A percentile compares a stretch with the other conserved stretches of the same genome.
phyloP scores from a whole-genome alignment of 768 basidiomycete species.

The Cantharellus anzutake region DNA sequence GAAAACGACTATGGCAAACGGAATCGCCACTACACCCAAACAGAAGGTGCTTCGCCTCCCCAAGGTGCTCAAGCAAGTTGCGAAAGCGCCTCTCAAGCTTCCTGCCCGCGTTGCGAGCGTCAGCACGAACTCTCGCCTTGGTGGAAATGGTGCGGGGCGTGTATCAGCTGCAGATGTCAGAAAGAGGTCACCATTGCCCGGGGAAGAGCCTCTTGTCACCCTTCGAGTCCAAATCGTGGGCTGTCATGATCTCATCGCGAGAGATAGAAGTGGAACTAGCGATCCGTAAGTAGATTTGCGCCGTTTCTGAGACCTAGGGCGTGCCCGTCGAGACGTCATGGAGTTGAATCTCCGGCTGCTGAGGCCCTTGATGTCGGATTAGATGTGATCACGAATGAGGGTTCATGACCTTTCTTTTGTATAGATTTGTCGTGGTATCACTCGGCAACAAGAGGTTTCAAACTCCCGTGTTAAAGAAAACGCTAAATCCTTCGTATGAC shows the following conservation, averaged over 20 bases:
- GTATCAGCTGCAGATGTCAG: no score
- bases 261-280: slow-evolving; percentile 47
- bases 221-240: slow-evolving; percentile 50
- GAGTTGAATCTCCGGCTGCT: neutral
- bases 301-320: neutral
- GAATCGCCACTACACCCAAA: no score
- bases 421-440: slow-evolving; percentile 52
- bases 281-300: slow-evolving; percentile 44
- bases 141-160: no score
- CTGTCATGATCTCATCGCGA: slow-evolving; percentile 40
- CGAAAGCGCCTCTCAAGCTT: neutral
- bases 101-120: neutral
- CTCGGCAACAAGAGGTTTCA: slow-evolving; percentile 37
- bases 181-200: slow-evolving; percentile 14
- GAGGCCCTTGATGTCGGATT: neutral
- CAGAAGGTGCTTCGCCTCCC: neutral
- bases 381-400: neutral
- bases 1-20: no score
- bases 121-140: neutral
- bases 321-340: neutral
- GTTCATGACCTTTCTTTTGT: neutral
- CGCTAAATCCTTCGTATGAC: slow-evolving; percentile 43
- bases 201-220: slow-evolving; percentile 46
- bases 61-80: neutral
- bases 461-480: slow-evolving; percentile 62